Conservation (phyloP, 257 asterid species). For the Jaltomata sinuosa region DNA sequence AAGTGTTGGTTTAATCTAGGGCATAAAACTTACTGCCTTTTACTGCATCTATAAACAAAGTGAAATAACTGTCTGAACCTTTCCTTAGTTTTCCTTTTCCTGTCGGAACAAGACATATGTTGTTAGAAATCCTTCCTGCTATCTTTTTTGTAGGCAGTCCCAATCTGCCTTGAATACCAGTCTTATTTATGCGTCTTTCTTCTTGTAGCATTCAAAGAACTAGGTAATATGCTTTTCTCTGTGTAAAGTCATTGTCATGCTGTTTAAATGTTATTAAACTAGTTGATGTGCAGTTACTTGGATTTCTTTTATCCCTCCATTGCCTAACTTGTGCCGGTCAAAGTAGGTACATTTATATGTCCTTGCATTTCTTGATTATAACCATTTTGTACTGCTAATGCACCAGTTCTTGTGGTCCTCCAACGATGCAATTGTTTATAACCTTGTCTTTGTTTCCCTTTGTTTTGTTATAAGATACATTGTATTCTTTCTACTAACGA, state of each 20-base stretch:
- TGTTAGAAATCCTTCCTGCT: background rate
- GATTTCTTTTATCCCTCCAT: background rate
- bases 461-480: background rate
- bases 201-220: background rate
- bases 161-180: background rate
- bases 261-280: background rate
- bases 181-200: background rate
- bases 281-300: background rate
- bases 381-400: background rate
- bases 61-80: background rate
- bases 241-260: background rate
- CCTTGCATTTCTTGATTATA: background rate
- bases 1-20: background rate
- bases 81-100: background rate
- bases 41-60: background rate
- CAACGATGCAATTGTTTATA: background rate
- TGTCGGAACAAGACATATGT: background rate
- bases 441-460: background rate
- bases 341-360: background rate
- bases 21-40: background rate
- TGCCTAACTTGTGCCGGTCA: background rate
- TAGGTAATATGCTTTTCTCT: background rate
- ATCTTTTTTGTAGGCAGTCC: background rate
- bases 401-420: background rate
- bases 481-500: background rate